These are phyloP conservation scores for Colletotrichum shisoi DNA, from an alignment of 2,329 filamentous ascomycete species.

Conservation along the genomic window DNA sequence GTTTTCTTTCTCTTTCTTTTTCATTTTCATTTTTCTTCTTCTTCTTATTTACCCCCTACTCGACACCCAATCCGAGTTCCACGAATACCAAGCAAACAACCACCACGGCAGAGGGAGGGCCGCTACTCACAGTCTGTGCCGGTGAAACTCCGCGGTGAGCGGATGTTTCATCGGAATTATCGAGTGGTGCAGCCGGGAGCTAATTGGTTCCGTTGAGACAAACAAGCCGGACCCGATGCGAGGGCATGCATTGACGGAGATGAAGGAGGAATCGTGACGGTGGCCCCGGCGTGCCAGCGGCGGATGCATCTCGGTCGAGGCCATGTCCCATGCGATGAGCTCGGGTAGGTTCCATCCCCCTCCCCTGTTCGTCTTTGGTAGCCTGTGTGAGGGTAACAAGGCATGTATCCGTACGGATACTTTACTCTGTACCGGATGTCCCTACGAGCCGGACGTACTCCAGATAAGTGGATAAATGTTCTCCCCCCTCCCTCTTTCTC, in stretches of 20 bases:
- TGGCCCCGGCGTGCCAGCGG: conserved; percentile 7
- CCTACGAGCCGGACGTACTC: background rate
- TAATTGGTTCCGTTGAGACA: background rate
- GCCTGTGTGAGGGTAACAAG: too few relatives aligned
- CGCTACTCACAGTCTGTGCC: background rate
- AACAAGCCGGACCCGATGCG: background rate
- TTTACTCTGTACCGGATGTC: too few relatives aligned
- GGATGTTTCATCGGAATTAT: background rate
- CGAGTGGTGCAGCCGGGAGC: background rate
- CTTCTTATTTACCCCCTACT: too few relatives aligned
- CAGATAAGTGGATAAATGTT: background rate
- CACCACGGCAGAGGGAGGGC: background rate
- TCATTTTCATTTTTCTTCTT: too few relatives aligned
- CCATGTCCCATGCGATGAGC: background rate
- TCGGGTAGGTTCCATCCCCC: background rate
- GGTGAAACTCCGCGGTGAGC: background rate
- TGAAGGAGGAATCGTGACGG: conserved; percentile 4
- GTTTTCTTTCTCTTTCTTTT: too few relatives aligned
- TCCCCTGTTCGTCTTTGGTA: too few relatives aligned
- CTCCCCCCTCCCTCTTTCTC: too few relatives aligned
- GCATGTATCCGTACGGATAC: too few relatives aligned
- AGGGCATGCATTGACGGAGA: conserved; percentile 1
- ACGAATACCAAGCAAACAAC: background rate
- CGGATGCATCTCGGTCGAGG: background rate
- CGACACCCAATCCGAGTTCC: background rate